phyloP scores from a whole-genome alignment of 2,329 filamentous ascomycete species.

The Endothia cerciana region DNA sequence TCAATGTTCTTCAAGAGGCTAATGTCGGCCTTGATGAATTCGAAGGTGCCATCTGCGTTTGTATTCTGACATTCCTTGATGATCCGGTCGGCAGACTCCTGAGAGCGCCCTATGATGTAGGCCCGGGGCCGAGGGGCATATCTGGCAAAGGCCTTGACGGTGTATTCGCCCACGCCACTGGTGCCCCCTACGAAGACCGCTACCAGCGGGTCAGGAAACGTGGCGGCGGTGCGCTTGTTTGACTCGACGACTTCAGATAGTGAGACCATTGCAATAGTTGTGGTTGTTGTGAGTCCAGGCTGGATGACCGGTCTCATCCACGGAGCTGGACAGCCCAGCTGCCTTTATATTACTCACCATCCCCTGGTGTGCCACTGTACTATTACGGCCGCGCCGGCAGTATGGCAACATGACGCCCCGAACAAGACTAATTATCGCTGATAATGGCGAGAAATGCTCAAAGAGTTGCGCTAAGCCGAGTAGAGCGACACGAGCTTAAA shows the following conservation, averaged over 20 bases:
- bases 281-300: neutral
- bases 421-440: neutral
- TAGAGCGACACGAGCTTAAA: slow-evolving; percentile 10
- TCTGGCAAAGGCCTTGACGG: slow-evolving; percentile 48
- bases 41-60: slow-evolving; percentile 46
- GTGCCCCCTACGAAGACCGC: slow-evolving; percentile 57
- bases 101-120: slow-evolving; percentile 53
- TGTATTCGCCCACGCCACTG: slow-evolving; percentile 54
- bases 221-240: slow-evolving; percentile 37
- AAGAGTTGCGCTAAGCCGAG: slow-evolving; percentile 3
- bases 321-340: neutral
- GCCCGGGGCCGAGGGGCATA: slow-evolving; percentile 44
- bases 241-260: slow-evolving; percentile 36
- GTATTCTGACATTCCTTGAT: slow-evolving; percentile 43
- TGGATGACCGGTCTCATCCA: neutral
- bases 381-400: neutral
- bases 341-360: neutral
- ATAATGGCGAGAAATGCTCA: neutral
- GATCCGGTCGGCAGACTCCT: slow-evolving; percentile 40
- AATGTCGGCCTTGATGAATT: slow-evolving; percentile 54
- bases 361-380: neutral
- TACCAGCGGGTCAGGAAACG: slow-evolving; percentile 37
- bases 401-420: neutral
- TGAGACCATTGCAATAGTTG: slow-evolving; percentile 15
- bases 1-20: slow-evolving; percentile 56